phyloP scores from a whole-genome alignment of 169 alveolate genomes.

The Eimeria necatrix region DNA sequence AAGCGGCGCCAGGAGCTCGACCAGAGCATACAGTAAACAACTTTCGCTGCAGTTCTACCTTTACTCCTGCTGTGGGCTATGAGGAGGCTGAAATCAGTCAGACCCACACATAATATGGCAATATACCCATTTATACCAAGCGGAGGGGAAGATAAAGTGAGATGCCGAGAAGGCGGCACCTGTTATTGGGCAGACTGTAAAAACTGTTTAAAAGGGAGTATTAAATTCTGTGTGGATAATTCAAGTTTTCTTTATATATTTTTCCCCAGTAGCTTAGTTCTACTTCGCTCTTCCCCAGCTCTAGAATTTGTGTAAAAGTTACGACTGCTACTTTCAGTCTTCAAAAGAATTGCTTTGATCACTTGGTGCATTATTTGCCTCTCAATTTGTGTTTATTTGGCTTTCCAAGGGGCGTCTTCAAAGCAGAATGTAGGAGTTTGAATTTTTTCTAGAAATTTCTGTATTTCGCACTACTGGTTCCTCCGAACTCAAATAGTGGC shows the following conservation, averaged over 20 bases:
- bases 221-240: neutral
- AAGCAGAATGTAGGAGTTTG: too few relatives aligned
- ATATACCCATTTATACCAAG: neutral
- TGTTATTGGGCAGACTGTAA: neutral
- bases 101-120: neutral
- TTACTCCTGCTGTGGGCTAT: neutral
- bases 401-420: too few relatives aligned
- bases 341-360: too few relatives aligned
- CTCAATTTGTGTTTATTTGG: too few relatives aligned
- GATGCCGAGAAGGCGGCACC: conserved; percentile 42
- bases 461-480: too few relatives aligned
- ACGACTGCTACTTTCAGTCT: neutral
- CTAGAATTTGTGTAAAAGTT: neutral
- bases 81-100: neutral
- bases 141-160: neutral
- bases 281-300: neutral
- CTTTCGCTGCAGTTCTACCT: neutral
- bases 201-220: neutral
- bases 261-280: neutral
- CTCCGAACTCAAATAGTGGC: too few relatives aligned
- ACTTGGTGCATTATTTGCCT: too few relatives aligned
- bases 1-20: neutral
- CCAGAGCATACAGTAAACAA: neutral
- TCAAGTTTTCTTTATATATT: neutral
- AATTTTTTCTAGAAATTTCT: too few relatives aligned